A percentile compares a stretch with the other conserved stretches of the same genome.
Conservation (phyloP, 352 stramenopile genomes). For the Blastocystis sp. region DNA sequence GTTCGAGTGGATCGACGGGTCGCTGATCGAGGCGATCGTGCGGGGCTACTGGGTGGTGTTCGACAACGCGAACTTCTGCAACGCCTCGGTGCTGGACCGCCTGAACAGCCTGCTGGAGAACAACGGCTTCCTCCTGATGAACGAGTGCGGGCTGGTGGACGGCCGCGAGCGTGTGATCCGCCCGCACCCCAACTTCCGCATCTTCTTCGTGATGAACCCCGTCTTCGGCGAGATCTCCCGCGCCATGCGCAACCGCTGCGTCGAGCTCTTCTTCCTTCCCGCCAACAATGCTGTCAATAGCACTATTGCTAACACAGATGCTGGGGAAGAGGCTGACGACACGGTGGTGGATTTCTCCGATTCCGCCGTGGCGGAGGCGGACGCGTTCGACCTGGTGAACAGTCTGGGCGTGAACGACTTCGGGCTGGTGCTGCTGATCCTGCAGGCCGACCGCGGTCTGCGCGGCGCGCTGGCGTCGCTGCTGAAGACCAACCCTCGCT, state of each 20-base stretch:
- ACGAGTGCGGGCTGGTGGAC: constrained; percentile 90
- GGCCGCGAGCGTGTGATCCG: constrained; percentile 87
- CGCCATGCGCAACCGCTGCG: constrained; percentile 99
- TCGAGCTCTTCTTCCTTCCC: constrained; percentile 86
- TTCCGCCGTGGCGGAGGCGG: not conserved
- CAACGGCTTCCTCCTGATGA: constrained; percentile 92
- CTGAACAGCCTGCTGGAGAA: constrained; percentile 98
- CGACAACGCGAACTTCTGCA: constrained; percentile 98
- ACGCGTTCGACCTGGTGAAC: constrained; percentile 58
- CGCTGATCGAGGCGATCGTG: constrained; percentile 93
- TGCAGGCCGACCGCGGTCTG: constrained; percentile 31
- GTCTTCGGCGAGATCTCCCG: constrained; percentile 92
- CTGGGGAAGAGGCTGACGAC: not conserved
- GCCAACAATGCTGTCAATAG: not conserved
- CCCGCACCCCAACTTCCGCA: constrained; percentile 93
- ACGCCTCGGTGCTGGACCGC: constrained; percentile 95
- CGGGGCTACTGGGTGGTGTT: constrained; percentile 97
- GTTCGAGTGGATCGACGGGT: constrained; percentile 98
- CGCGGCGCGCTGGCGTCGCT: not conserved
- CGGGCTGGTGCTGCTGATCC: constrained; percentile 1
- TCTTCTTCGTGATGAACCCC: constrained; percentile 97
- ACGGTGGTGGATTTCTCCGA: not conserved
- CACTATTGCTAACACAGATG: not conserved
- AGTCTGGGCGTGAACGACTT: constrained; percentile 2
- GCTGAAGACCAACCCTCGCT: constrained; percentile 26